These are phyloP conservation scores for Magnusiomyces suaveolens DNA, from an alignment of 1,139 yeast species.

Conservation along the genomic window DNA sequence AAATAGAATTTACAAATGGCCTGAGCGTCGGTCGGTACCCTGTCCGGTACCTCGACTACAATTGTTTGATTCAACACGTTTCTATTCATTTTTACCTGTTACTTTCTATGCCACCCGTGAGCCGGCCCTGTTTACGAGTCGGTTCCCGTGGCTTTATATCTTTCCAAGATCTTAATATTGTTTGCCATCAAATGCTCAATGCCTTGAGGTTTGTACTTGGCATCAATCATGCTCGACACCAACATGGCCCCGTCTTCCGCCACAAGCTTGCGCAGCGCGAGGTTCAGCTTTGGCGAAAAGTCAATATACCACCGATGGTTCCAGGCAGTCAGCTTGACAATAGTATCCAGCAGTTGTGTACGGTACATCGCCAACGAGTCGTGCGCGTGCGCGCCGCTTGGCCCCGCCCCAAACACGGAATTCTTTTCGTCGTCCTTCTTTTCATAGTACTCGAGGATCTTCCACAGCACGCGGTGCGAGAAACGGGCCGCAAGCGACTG, in stretches of 20 bases:
- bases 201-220: conserved; percentile 58
- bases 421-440: conserved; percentile 3
- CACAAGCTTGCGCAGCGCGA: conserved; percentile 50
- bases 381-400: no score
- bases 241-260: conserved; percentile 71
- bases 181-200: conserved; percentile 52
- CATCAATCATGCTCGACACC: conserved; percentile 66
- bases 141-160: conserved; percentile 36
- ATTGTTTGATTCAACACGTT: no score
- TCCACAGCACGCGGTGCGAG: conserved; percentile 71
- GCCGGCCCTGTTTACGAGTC: conserved; percentile 26
- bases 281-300: conserved; percentile 60
- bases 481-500: conserved; percentile 70
- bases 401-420: conserved; percentile 14
- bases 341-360: conserved; percentile 40
- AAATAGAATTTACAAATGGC: no score
- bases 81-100: not conserved
- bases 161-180: conserved; percentile 41
- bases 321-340: conserved; percentile 80
- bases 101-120: not conserved
- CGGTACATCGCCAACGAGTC: not conserved
- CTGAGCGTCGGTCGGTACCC: no score
- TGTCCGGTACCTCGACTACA: no score
- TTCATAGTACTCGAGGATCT: conserved; percentile 55
- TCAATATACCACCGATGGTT: conserved; percentile 96